Conservation (phyloP, 768 basidiomycete species). For the Xerocomellus chrysenteron region DNA sequence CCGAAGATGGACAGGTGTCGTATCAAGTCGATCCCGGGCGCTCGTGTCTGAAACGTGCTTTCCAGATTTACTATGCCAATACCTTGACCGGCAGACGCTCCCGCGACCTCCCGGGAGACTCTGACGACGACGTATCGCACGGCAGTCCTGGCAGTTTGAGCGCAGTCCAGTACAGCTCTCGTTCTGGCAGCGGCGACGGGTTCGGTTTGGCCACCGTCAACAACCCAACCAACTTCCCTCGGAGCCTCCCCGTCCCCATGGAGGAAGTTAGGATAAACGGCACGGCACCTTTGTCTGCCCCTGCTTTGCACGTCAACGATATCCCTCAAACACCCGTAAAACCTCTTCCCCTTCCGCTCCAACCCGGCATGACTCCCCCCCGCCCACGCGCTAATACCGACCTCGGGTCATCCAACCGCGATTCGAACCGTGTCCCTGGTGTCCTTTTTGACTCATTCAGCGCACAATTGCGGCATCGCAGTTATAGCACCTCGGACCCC, state of each 20-base stretch:
- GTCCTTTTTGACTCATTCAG: slow-evolving; percentile 6
- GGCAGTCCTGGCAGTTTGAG: slow-evolving; percentile 55
- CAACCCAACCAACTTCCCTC: slow-evolving; percentile 2
- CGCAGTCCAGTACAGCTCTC: slow-evolving; percentile 49
- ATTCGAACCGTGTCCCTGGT: slow-evolving; percentile 10
- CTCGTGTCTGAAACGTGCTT: neutral
- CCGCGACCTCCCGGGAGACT: slow-evolving; percentile 74
- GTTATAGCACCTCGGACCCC: slow-evolving; percentile 8
- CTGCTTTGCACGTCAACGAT: neutral
- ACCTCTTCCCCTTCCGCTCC: slow-evolving; percentile 4
- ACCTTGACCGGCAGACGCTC: slow-evolving; percentile 78
- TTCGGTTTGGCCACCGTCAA: slow-evolving; percentile 40
- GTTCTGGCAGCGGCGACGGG: slow-evolving; percentile 48
- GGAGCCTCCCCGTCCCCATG: neutral
- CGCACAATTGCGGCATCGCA: slow-evolving; percentile 22
- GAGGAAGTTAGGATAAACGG: neutral
- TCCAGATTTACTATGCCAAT: slow-evolving; percentile 91
- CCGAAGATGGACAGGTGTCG: slow-evolving; percentile 75
- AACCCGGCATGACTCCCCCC: neutral
- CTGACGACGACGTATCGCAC: slow-evolving; percentile 55
- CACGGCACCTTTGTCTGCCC: neutral
- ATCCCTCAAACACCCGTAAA: neutral
- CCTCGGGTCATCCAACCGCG: slow-evolving; percentile 1
- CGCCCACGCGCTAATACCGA: slow-evolving; percentile 32
- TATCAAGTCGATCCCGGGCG: neutral